phyloP scores from a whole-genome alignment of 805 yeast species.

The Barnettozyma sucrosica region DNA sequence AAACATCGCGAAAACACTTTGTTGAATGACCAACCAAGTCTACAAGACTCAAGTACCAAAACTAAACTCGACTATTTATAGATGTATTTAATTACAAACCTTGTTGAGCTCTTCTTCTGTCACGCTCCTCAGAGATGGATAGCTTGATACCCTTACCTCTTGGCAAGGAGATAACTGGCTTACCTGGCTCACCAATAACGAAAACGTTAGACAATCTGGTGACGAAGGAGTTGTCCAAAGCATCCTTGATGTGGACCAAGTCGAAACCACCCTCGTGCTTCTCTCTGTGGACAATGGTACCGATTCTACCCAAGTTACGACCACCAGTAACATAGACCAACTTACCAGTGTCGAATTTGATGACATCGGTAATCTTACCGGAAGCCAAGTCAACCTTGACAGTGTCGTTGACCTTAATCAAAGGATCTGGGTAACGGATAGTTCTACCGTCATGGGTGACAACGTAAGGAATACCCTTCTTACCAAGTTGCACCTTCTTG shows the following conservation, averaged over 20 bases:
- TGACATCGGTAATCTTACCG: constrained; percentile 86
- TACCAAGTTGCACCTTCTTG: constrained; percentile 96
- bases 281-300: constrained; percentile 93
- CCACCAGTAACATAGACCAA: constrained; percentile 95
- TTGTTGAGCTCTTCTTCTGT: constrained; percentile 86
- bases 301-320: constrained; percentile 97
- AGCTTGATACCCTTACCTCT: constrained; percentile 99
- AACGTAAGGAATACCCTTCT: constrained; percentile 96
- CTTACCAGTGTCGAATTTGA: constrained; percentile 90
- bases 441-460: constrained; percentile 99
- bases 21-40: not conserved
- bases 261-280: constrained; percentile 98
- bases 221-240: constrained; percentile 91
- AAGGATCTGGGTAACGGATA: constrained; percentile 98
- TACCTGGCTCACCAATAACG: constrained; percentile 92
- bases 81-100: constrained; percentile 17
- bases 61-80: constrained; percentile 10
- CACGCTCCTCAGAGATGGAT: constrained; percentile 95
- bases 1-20: not conserved
- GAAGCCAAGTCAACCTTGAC: constrained; percentile 94
- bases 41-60: not conserved
- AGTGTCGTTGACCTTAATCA: constrained; percentile 94
- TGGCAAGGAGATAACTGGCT: constrained; percentile 92
- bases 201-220: constrained; percentile 92
- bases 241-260: constrained; percentile 93